Evolutionary conservation across 177 flowering plant genomes (phyloP).

Genomic region (Telopea speciosissima): DNA sequence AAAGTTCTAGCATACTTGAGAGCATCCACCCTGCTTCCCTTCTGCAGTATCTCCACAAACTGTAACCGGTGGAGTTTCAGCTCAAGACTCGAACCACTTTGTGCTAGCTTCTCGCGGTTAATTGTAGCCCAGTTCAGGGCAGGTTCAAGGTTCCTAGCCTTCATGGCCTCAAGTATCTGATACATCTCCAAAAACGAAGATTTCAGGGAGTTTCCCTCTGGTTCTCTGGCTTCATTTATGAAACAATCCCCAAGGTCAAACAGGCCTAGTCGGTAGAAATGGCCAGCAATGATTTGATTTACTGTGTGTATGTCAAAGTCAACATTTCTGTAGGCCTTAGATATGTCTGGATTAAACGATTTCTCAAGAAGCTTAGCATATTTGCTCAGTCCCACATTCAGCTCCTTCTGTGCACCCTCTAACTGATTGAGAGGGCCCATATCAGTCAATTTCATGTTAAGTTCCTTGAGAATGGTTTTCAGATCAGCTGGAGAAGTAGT

Average conservation of each 20-base stretch:
- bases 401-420: slow-evolving; percentile 68
- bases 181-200: slow-evolving; percentile 55
- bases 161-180: slow-evolving; percentile 52
- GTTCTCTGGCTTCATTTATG: slow-evolving; percentile 42
- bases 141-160: slow-evolving; percentile 36
- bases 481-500: slow-evolving; percentile 25
- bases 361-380: slow-evolving; percentile 66
- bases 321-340: slow-evolving; percentile 68
- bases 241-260: slow-evolving; percentile 77
- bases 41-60: slow-evolving; percentile 58
- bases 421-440: slow-evolving; percentile 47
- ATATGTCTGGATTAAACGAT: slow-evolving; percentile 61
- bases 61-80: slow-evolving; percentile 66
- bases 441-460: slow-evolving; percentile 47
- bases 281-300: slow-evolving; percentile 66
- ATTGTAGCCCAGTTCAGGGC: slow-evolving; percentile 37
- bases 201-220: slow-evolving; percentile 35
- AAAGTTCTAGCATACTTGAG: slow-evolving; percentile 50
- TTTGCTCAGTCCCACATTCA: slow-evolving; percentile 58
- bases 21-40: slow-evolving; percentile 38
- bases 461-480: slow-evolving; percentile 41
- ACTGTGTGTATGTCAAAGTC: slow-evolving; percentile 53
- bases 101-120: slow-evolving; percentile 27
- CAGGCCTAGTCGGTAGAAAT: slow-evolving; percentile 65
- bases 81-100: slow-evolving; percentile 38